Conservation (phyloP, 495 filamentous ascomycete genomes). For the Penicillium taxi region DNA sequence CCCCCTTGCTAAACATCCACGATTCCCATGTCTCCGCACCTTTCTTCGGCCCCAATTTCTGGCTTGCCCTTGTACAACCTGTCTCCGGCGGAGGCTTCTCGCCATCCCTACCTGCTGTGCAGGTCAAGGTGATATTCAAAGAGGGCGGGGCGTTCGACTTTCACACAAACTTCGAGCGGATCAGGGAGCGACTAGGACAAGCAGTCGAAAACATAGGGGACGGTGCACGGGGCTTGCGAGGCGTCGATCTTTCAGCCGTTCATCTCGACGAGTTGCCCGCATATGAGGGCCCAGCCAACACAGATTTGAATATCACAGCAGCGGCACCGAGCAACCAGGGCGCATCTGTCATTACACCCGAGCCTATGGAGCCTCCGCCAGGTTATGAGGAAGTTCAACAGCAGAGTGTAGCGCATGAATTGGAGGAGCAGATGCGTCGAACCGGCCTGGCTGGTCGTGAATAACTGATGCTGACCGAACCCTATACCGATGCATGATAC, state of each 20-base stretch:
- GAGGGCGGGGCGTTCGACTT: slow-evolving; percentile 95
- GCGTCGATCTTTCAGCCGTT: slow-evolving; percentile 49
- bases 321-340: slow-evolving; percentile 9
- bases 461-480: too few relatives aligned
- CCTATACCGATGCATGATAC: neutral
- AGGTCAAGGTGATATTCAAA: slow-evolving; percentile 80
- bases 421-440: slow-evolving; percentile 43
- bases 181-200: slow-evolving; percentile 75
- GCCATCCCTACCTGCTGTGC: slow-evolving; percentile 59
- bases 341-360: slow-evolving; percentile 13
- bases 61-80: slow-evolving; percentile 72
- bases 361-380: slow-evolving; percentile 76
- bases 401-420: slow-evolving; percentile 58
- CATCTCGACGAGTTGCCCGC: slow-evolving; percentile 79
- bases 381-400: slow-evolving; percentile 88
- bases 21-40: slow-evolving; percentile 88
- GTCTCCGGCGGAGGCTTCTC: slow-evolving; percentile 81
- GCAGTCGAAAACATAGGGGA: slow-evolving; percentile 63
- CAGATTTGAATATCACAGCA: slow-evolving; percentile 5
- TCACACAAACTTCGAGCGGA: slow-evolving; percentile 69
- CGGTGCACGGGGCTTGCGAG: slow-evolving; percentile 35
- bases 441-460: too few relatives aligned
- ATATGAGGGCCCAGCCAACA: slow-evolving; percentile 44
- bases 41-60: slow-evolving; percentile 94
- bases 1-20: slow-evolving; percentile 73